Base-by-base conservation (phyloP, 2,329 filamentous ascomycete species). In the Aspergillus jensenii region DNA sequence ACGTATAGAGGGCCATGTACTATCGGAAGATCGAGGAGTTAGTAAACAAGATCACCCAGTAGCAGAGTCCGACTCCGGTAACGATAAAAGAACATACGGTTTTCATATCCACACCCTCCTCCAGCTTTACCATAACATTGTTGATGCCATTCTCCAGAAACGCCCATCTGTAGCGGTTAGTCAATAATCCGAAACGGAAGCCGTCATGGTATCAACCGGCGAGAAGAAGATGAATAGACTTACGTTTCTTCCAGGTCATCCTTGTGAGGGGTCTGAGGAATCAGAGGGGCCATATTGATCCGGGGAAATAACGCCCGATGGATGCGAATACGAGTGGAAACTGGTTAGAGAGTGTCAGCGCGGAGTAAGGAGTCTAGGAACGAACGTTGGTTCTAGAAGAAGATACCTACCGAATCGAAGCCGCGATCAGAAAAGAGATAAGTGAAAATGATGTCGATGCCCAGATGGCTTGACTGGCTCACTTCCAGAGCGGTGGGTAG, bases 1-100 rank as follows among this genome's bases (percentile, higher is more conserved):
- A 91, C 89, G 93, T 97, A 78, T 98, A 98, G 60, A 97, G 87
- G 56, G 90, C 91, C 93, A 98, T 97, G 78, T 98, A 98, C 82
- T 89, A 71, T 60, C 61, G 48, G 21, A 58, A 57, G 52, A 27
- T 60, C 69, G 49, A 68, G 61, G 50, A 8, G 31, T 11, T 31
- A 33, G 8, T 35, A 48, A 54, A 23, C 31, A 23, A 61, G 40
- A 27, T 25, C n/a, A 19, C 31, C 4, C 9, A 39, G n/a, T 53
- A 2, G 9, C 15, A 47, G 39, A 4, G 55, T 50, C 52, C 46
- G 33, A 14, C 37, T 72, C 14, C 15, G n/a, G n/a, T 15, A 43
- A 27, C 9, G 4, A 25, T 23, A 23, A 23, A 33, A n/a, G 3
- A 35, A 50, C 85, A 70, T 80, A 90, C 87, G 67, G 91, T 93